Base-by-base conservation (phyloP, 345 rosid genomes). In the Brassica juncea region DNA sequence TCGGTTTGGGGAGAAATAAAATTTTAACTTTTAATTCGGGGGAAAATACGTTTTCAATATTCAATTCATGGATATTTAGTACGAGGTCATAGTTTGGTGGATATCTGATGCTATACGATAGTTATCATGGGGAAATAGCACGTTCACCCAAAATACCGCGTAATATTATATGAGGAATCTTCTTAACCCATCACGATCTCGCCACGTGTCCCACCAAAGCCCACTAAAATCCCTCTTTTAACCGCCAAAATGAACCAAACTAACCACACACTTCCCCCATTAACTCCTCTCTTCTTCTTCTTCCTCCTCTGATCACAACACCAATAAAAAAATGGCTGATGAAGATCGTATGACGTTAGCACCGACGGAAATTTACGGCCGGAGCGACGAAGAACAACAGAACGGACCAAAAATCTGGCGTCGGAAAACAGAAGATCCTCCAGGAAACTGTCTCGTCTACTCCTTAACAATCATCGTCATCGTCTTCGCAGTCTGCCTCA, bases 361-460 rank as follows among this genome's bases (percentile, higher is more conserved):
- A 16, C 86, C 87, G 2, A 9, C 82, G 0, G 70, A 34, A 23
- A 73, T 47, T 1, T 58, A 81, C 6, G 82, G 67, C 7, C 76
- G 85, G 66, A 83, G 90, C 77, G 88, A 88, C 19, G 86, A 83
- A 58, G 68, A 82, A 54, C 57, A 60, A 15, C 66, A 72, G 4
- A 37, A 10, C 79, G 60, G 3, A 14, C 68, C 49, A 6, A 68
- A 19, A 66, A 15, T 66, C 60, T 68, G 78, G 74, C 70, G 42
- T 71, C 47, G 15, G 60, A 65, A 70, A 21, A 55, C 15, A 9
- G 67, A 30, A 68, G 62, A 77, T 14, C 34, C 52, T 28, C 66
- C 81, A n/a, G 85, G 87, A 21, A 91, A 91, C 68, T 84, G 85
- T 57, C 64, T 85, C 2, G 84, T 88, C 0, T 87, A 86, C 42